Base-by-base conservation (phyloP, 2,329 filamentous ascomycete species). In the Cladobotryum mycophilum region DNA sequence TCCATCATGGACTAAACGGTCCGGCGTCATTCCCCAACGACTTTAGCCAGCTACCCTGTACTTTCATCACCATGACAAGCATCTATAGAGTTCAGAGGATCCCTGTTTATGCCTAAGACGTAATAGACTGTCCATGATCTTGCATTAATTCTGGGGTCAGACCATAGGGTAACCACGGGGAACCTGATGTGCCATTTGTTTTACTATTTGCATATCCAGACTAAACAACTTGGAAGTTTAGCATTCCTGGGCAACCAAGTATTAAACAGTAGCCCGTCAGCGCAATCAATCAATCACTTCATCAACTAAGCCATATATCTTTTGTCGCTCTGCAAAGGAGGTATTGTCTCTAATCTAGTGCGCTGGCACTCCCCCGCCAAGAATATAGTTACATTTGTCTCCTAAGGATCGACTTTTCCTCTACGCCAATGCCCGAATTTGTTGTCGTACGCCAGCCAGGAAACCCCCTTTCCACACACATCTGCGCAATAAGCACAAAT, bases 301-400 rank as follows among this genome's bases (percentile, higher is more conserved):
- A 30, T 5, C 6, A 38, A 38, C 36, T 2, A n/a, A 38, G 36
- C 13, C 12, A 43, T 34, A 47, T 30, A 30, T 7, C 25, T 51
- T 41, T 52, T 38, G 42, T 52, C 50, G 50, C 37, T 53, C 35
- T 46, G 51, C 41, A 42, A 46, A 49, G 41, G 51, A 49, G 36
- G 41, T 42, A 13, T 40, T 5, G 38, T 46, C 30, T 33, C 51
- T 43, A 45, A 49, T 53, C 36, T 53, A 53, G 41, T 22, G 42
- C 45, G 51, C 34, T 35, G 37, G 20, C 47, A 17, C 9, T 40
- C 51, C 50, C 14, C 18, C n/a, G 41, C 45, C 13, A 45, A 37
- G 36, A 53, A 53, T 53, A 46, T 41, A 30, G 20, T 49, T 45
- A 53, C 47, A 46, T 38, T 37, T 41, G n/a, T 46, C 47, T 42